A percentile compares a stretch with the other conserved stretches of the same genome.
Conservation (phyloP, 345 rosid species). For the Salix purpurea region DNA sequence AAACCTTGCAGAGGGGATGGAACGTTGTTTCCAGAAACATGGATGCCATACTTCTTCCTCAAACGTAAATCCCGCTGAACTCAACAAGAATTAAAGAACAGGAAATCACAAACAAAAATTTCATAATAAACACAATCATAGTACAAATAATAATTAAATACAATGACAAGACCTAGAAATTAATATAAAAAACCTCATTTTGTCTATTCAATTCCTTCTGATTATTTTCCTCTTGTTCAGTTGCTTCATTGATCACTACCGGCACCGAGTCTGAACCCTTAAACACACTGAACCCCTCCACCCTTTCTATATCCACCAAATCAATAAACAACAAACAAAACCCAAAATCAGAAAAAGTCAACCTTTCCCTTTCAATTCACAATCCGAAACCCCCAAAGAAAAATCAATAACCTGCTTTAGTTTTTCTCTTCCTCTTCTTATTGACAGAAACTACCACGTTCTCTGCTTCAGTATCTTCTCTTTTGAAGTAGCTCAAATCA, state of each 20-base stretch:
- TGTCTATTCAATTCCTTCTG: slow-evolving; percentile 50
- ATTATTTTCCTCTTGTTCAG: slow-evolving; percentile 21
- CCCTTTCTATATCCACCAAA: slow-evolving; percentile 34
- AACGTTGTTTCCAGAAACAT: slow-evolving; percentile 68
- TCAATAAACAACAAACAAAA: neutral
- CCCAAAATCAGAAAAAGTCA: neutral
- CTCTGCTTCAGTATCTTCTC: slow-evolving; percentile 29
- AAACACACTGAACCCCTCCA: slow-evolving; percentile 80
- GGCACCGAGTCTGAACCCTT: slow-evolving; percentile 40
- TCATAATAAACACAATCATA: neutral
- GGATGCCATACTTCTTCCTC: slow-evolving; percentile 69
- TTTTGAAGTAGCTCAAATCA: slow-evolving; percentile 35
- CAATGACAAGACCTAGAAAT: neutral
- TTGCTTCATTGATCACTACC: slow-evolving; percentile 18
- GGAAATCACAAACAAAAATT: too few species aligned
- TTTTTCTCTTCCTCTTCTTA: slow-evolving; percentile 59
- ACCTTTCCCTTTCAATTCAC: neutral
- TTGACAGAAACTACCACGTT: slow-evolving; percentile 18
- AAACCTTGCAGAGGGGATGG: slow-evolving; percentile 76
- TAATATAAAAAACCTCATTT: slow-evolving; percentile 53
- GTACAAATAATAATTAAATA: neutral
- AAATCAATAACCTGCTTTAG: slow-evolving; percentile 13
- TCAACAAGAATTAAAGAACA: slow-evolving; percentile 10
- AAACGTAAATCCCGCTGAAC: slow-evolving; percentile 61
- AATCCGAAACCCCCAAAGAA: neutral